Conservation (phyloP, 2,329 filamentous ascomycete species). For the Metarhizium robertsii region DNA sequence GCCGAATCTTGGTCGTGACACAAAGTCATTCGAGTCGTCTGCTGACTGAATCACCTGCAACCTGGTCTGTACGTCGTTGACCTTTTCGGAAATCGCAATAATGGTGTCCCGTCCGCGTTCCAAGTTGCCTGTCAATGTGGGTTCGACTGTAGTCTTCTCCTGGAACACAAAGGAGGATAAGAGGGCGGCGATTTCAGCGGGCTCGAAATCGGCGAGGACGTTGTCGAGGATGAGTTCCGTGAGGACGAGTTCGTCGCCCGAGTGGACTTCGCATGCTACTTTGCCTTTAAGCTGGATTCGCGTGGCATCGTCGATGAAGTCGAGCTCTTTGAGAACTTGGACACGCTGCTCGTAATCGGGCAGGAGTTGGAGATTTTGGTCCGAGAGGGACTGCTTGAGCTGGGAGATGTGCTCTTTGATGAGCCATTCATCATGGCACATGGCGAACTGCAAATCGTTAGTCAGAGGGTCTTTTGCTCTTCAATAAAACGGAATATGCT, state of each 20-base stretch:
- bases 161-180: constrained; percentile 95
- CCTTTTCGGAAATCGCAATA: constrained; percentile 81
- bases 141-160: constrained; percentile 80
- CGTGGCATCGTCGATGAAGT: constrained; percentile 79
- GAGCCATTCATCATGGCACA: constrained; percentile 94
- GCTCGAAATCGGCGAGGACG: constrained; percentile 87
- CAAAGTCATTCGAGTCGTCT: constrained; percentile 90
- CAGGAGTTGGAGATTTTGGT: constrained; percentile 90
- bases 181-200: constrained; percentile 90
- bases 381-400: constrained; percentile 80
- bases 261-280: constrained; percentile 96
- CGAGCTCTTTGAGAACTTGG: constrained; percentile 80
- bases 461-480: not conserved
- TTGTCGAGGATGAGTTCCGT: constrained; percentile 97
- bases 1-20: constrained; percentile 77
- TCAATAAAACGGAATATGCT: constrained; percentile 26
- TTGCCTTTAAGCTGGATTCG: constrained; percentile 96
- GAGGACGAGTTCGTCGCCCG: constrained; percentile 88
- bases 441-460: constrained; percentile 60
- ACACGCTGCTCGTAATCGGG: constrained; percentile 96
- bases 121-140: constrained; percentile 71
- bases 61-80: constrained; percentile 79
- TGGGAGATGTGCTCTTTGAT: constrained; percentile 89
- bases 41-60: constrained; percentile 87
- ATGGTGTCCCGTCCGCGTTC: constrained; percentile 79